phyloP scores from a whole-genome alignment of 345 rosid species.

The Linum usitatissimum region DNA sequence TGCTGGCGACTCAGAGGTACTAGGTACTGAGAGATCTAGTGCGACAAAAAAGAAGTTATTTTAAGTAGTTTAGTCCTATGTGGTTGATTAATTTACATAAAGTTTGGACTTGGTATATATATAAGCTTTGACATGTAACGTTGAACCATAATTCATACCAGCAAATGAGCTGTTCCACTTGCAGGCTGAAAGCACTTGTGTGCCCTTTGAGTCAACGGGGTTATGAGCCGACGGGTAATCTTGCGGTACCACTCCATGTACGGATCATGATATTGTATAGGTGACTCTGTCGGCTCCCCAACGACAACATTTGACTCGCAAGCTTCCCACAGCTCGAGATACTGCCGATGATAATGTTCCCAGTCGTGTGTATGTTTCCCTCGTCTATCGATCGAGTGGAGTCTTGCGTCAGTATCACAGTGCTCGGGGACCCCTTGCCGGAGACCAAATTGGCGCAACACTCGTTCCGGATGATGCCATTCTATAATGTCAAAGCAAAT shows the following conservation, averaged over 20 bases:
- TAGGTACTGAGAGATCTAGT: too few species aligned
- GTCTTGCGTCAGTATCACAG: neutral
- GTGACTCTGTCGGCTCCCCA: neutral
- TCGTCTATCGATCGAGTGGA: neutral
- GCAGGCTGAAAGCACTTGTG: neutral
- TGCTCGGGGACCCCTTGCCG: constrained; percentile 4
- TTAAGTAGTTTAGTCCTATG: too few species aligned
- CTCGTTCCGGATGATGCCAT: constrained; percentile 8
- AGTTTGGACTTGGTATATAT: too few species aligned
- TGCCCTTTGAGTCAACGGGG: neutral
- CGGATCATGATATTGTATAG: neutral
- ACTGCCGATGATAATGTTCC: neutral
- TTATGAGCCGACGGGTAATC: neutral
- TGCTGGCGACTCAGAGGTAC: too few species aligned
- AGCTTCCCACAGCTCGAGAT: neutral
- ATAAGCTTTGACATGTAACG: neutral
- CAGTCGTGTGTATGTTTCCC: neutral
- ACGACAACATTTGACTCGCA: neutral
- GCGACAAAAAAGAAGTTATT: too few species aligned
- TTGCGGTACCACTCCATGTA: neutral
- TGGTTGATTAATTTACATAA: too few species aligned
- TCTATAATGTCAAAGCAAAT: constrained; percentile 12
- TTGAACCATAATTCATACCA: neutral
- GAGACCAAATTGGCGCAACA: constrained; percentile 8
- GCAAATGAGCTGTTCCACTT: neutral